Conservation (phyloP, 2,329 filamentous ascomycete genomes). For the Fusarium sp. region DNA sequence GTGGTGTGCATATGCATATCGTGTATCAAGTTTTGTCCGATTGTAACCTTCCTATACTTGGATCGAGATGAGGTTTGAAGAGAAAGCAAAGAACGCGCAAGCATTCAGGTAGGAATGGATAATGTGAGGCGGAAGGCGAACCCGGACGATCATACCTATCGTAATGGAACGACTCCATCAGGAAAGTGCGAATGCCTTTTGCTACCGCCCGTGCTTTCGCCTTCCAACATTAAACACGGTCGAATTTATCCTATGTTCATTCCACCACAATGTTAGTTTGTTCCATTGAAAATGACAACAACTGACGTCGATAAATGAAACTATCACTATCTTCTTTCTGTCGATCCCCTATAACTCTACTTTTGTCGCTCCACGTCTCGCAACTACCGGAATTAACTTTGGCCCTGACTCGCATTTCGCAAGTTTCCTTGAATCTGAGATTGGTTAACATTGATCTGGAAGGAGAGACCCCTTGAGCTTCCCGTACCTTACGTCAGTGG, state of each 20-base stretch:
- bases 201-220: neutral
- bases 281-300: conserved; percentile 8
- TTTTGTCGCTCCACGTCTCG: neutral
- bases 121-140: neutral
- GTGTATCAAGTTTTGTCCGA: conserved; percentile 3
- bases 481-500: conserved; percentile 15
- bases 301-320: conserved; percentile 17
- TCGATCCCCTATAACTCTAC: neutral
- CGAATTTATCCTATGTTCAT: no score
- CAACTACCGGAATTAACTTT: neutral
- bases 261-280: neutral
- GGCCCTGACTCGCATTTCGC: conserved; percentile 24
- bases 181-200: conserved; percentile 10
- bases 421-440: neutral
- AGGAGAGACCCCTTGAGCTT: neutral
- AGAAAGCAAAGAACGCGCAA: conserved; percentile 2
- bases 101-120: neutral
- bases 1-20: conserved; percentile 3
- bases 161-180: neutral
- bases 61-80: conserved; percentile 19
- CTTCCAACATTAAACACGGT: no score
- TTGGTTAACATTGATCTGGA: conserved; percentile 17
- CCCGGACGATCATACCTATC: neutral
- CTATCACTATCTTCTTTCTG: neutral
- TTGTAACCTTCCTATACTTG: conserved; percentile 8